Evolutionary conservation across 805 yeast species (phyloP).

Genomic region (Barnettozyma vustinii): DNA sequence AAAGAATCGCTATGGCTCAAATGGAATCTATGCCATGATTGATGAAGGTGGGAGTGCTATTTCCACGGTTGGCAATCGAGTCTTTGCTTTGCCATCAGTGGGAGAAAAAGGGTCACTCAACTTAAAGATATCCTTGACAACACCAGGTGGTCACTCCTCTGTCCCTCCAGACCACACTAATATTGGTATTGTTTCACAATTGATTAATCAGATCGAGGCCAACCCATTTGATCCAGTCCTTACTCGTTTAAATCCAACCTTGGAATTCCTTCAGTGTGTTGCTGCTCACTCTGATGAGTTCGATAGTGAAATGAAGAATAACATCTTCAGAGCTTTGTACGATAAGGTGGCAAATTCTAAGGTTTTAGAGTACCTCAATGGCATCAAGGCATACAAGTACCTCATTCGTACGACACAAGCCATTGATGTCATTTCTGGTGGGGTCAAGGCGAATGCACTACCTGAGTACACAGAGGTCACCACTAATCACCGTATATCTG

Average conservation of each 20-base stretch:
- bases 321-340: constrained; percentile 30
- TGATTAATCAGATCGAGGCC: constrained; percentile 48
- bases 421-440: constrained; percentile 31
- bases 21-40: constrained; percentile 54
- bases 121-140: constrained; percentile 42
- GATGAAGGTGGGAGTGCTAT: constrained; percentile 59
- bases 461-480: constrained; percentile 50
- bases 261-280: constrained; percentile 51
- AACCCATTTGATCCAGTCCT: constrained; percentile 46
- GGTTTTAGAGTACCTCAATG: constrained; percentile 32
- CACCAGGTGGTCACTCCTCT: constrained; percentile 73
- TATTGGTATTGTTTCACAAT: constrained; percentile 59
- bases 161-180: constrained; percentile 69
- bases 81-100: constrained; percentile 50
- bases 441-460: constrained; percentile 23
- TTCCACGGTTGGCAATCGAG: constrained; percentile 25
- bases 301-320: constrained; percentile 19
- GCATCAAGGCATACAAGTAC: constrained; percentile 40
- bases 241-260: constrained; percentile 47
- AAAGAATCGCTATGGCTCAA: constrained; percentile 47
- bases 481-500: constrained; percentile 45
- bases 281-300: constrained; percentile 41
- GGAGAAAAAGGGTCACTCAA: constrained; percentile 61
- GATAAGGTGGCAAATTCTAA: constrained; percentile 31
- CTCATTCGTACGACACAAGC: constrained; percentile 36